Conservation (phyloP, 371 early-diverging fungal species). For the Amoeboradix gromovi region DNA sequence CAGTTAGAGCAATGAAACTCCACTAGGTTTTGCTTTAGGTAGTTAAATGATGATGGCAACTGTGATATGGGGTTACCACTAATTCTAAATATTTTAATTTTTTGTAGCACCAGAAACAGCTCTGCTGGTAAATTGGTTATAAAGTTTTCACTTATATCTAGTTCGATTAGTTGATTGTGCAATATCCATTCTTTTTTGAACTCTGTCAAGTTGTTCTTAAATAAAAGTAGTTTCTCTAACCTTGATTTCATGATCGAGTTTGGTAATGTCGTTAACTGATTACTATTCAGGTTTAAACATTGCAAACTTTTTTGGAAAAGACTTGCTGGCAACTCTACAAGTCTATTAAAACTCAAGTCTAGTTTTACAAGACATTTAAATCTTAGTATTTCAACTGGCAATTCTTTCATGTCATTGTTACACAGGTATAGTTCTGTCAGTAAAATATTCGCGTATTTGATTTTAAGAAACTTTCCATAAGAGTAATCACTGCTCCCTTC, state of each 20-base stretch:
- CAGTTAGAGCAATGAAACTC: neutral
- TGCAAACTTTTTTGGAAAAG: neutral
- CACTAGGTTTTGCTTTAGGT: neutral
- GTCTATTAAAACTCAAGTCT: neutral
- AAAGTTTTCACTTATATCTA: neutral
- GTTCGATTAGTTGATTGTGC: neutral
- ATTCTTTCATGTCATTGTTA: neutral
- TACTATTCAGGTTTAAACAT: neutral
- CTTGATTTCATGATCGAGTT: neutral
- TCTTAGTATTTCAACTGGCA: neutral
- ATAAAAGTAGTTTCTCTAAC: neutral
- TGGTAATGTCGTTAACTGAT: neutral
- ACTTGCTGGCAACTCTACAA: neutral
- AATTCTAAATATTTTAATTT: neutral
- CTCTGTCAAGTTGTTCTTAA: neutral
- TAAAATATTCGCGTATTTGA: neutral
- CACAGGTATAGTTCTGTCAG: neutral
- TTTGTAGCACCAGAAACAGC: neutral
- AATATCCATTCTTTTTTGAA: neutral
- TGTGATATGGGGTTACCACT: neutral
- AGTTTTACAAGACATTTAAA: neutral
- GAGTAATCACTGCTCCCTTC: neutral
- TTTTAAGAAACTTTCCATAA: neutral
- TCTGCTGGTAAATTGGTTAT: neutral
- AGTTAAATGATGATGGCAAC: neutral